Percentiles rank a stretch among this genome's conserved stretches.
These are phyloP conservation scores for Fusarium ramigenum DNA, from an alignment of 2,329 filamentous ascomycete genomes.

Conservation along the genomic window DNA sequence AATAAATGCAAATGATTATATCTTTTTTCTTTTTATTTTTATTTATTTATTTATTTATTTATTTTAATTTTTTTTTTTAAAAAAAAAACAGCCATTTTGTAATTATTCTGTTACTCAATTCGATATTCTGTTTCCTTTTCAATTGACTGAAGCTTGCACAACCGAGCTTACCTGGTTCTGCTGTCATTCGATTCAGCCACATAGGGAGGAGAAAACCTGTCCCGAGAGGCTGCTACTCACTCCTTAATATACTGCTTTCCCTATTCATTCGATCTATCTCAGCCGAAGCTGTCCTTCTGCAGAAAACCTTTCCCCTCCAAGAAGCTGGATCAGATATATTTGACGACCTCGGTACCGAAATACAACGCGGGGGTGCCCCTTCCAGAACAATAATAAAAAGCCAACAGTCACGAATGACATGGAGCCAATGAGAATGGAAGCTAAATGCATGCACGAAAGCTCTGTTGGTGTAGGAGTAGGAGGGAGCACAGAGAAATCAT, in stretches of 20 bases:
- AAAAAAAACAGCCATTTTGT: neutral
- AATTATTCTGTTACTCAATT: neutral
- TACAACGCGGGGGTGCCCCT: conserved; percentile 53
- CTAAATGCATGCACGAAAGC: conserved; percentile 11
- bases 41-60: no score
- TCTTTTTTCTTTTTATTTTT: no score
- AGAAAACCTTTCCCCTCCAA: conserved; percentile 77
- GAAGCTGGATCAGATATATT: conserved; percentile 76
- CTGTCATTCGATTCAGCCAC: neutral
- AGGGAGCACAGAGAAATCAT: neutral
- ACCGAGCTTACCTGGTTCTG: neutral
- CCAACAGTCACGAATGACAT: neutral
- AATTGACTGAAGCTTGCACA: neutral
- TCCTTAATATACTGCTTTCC: conserved; percentile 89
- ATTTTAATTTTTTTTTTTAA: no score
- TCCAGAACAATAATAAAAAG: neutral
- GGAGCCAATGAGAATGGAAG: conserved; percentile 20
- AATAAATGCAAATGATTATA: no score
- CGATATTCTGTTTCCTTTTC: neutral
- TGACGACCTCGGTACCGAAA: conserved; percentile 66
- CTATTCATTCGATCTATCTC: conserved; percentile 76
- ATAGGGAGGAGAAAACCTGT: neutral
- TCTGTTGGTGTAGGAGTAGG: neutral
- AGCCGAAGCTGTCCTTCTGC: conserved; percentile 70
- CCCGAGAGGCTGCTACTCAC: conserved; percentile 86